Base-by-base conservation (phyloP, 2,329 filamentous ascomycete genomes). In the Aspergillus fischeri region DNA sequence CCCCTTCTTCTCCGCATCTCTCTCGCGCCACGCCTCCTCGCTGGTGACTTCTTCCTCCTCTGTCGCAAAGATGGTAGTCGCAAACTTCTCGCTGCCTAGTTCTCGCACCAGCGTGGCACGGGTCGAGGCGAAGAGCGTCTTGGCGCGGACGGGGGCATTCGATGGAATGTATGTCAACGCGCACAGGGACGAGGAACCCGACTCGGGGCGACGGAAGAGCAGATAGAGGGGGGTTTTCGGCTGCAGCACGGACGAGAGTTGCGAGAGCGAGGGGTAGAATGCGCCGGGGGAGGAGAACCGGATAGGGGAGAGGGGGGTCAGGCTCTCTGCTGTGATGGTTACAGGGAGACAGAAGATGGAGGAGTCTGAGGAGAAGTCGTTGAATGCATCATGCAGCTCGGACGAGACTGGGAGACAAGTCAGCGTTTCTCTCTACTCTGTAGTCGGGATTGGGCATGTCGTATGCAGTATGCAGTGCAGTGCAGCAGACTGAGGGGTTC, bases 121-220 rank as follows among this genome's bases (percentile, higher is more conserved):
- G 41, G 85, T 87, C n/a, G 80, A 81, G 17, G 85, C 85, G 71
- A 87, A 87, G 35, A 88, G 80, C 70, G 83, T 88, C 73, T 88
- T 88, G 59, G 85, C 80, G 38, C 85, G 81, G 41, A 87, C 85
- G 0, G 83, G 83, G 4, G 85, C 84, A 49, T 83, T 75, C 58
- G 84, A 83, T 7, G 85, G 85, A 25, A 88, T 83, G 66, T 86
- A 87, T 41, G 85, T 86, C 29, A 87, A 70, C 2, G 84, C 83
- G 42, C 83, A 74, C 35, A 79, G 69, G 38, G 65, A 65, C 38
- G 63, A 66, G 29, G 65, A 60, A 3, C 60, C 55, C 1, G 58
- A 51, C 10, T 58, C 61, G 2, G 80, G 73, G 53, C 79, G 78
- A 58, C 85, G 84, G 61, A 87, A 78, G 54, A 88, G 77, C 56